Conservation (phyloP, 1,284 basidiomycete species). For the Wallemia mellicola region DNA sequence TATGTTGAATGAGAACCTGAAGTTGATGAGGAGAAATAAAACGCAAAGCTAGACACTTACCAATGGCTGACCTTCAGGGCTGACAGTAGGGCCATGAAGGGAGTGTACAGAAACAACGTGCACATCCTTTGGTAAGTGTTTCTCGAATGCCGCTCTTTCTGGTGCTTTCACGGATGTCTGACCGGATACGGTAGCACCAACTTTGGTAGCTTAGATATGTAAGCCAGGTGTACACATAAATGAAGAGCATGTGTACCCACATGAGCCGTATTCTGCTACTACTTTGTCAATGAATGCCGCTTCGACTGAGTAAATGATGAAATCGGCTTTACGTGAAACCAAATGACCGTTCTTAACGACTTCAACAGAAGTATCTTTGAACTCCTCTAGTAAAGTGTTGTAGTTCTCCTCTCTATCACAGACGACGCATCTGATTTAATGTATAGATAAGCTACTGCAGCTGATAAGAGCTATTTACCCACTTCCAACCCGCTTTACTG, state of each 20-base stretch:
- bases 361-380: conserved; percentile 22
- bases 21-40: not conserved
- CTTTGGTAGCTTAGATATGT: conserved; percentile 41
- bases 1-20: conserved; percentile 71
- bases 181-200: conserved; percentile 69
- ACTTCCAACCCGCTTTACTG: conserved; percentile 49
- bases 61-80: conserved; percentile 67
- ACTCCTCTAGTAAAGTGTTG: conserved; percentile 24
- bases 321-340: conserved; percentile 56
- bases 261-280: conserved; percentile 67
- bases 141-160: conserved; percentile 68
- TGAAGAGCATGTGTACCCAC: conserved; percentile 23
- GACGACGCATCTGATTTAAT: conserved; percentile 52
- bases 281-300: conserved; percentile 62
- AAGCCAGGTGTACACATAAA: not conserved
- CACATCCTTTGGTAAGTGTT: conserved; percentile 53
- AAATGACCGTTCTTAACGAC: conserved; percentile 49
- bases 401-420: conserved; percentile 62
- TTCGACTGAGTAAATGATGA: conserved; percentile 79
- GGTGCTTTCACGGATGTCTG: conserved; percentile 95
- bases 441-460: not conserved
- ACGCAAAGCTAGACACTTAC: conserved; percentile 20
- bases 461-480: conserved; percentile 21
- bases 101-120: conserved; percentile 82
- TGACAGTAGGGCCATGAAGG: conserved; percentile 72